Conservation (phyloP, 2,329 filamentous ascomycete species). For the Fusarium goolgardi region DNA sequence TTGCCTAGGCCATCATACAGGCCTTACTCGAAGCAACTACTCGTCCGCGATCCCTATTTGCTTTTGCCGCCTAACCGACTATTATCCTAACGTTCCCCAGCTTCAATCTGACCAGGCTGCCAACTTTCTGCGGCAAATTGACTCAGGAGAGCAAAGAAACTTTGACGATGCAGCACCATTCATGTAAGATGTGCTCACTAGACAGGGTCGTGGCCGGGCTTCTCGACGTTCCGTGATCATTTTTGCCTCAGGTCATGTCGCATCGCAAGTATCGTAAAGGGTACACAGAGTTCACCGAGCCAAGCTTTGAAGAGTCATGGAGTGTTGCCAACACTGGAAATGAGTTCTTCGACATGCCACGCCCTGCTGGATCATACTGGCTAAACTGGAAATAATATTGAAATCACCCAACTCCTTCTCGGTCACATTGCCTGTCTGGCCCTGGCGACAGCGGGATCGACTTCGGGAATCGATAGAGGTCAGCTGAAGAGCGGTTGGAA, state of each 20-base stretch:
- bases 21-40: conserved; percentile 29
- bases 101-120: conserved; percentile 30
- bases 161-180: conserved; percentile 17
- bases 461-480: conserved; percentile 40
- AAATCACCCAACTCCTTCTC: conserved; percentile 20
- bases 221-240: conserved; percentile 8
- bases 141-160: conserved; percentile 35
- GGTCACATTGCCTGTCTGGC: conserved; percentile 32
- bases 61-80: conserved; percentile 34
- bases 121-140: conserved; percentile 32
- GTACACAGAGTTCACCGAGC: conserved; percentile 13
- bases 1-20: conserved; percentile 11
- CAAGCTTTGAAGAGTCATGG: conserved; percentile 14
- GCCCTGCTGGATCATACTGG: conserved; percentile 8
- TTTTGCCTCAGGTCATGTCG: conserved; percentile 38
- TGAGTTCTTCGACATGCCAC: conserved; percentile 8
- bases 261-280: conserved; percentile 17
- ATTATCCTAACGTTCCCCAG: conserved; percentile 26
- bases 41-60: conserved; percentile 36
- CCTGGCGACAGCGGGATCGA: conserved; percentile 31
- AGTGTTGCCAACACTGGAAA: conserved; percentile 19
- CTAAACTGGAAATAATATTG: conserved; percentile 12
- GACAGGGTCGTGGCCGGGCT: conserved; percentile 29
- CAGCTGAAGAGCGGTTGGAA: conserved; percentile 30
- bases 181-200: conserved; percentile 12